Conservation (phyloP, 805 yeast species). For the Metschnikowia rubicola region DNA sequence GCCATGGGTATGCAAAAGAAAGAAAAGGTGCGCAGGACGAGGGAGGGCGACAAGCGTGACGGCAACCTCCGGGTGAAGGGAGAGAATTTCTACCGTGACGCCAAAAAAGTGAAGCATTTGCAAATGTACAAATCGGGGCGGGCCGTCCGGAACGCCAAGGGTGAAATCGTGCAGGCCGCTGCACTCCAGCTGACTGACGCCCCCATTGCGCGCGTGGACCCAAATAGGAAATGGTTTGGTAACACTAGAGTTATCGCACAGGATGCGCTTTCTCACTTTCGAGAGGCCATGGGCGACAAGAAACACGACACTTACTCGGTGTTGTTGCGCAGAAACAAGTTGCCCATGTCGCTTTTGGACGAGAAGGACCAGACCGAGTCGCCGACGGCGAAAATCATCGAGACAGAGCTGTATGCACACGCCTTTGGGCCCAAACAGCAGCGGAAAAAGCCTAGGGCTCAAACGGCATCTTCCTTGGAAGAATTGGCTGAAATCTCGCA, state of each 20-base stretch:
- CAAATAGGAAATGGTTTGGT: slow-evolving; percentile 96
- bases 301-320: slow-evolving; percentile 82
- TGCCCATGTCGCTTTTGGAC: slow-evolving; percentile 92
- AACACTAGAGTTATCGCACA: slow-evolving; percentile 96
- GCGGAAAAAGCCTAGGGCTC: slow-evolving; percentile 80
- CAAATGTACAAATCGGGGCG: slow-evolving; percentile 92
- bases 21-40: slow-evolving; percentile 80
- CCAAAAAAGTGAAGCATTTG: slow-evolving; percentile 83
- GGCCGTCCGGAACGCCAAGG: slow-evolving; percentile 80
- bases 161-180: slow-evolving; percentile 86
- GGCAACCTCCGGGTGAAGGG: slow-evolving; percentile 94
- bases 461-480: slow-evolving; percentile 70
- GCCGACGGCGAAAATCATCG: slow-evolving; percentile 77
- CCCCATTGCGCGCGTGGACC: slow-evolving; percentile 91
- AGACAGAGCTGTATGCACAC: slow-evolving; percentile 76
- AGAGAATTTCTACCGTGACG: slow-evolving; percentile 93
- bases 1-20: slow-evolving; percentile 91
- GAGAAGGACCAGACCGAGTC: slow-evolving; percentile 77
- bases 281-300: slow-evolving; percentile 89
- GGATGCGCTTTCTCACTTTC: slow-evolving; percentile 89
- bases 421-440: slow-evolving; percentile 96
- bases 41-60: slow-evolving; percentile 78
- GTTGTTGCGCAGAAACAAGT: slow-evolving; percentile 78
- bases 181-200: slow-evolving; percentile 80
- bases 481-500: slow-evolving; percentile 66